Conservation (phyloP, 202 grass and related monocot genomes). For the Bolboschoenoplectus hybrid region DNA sequence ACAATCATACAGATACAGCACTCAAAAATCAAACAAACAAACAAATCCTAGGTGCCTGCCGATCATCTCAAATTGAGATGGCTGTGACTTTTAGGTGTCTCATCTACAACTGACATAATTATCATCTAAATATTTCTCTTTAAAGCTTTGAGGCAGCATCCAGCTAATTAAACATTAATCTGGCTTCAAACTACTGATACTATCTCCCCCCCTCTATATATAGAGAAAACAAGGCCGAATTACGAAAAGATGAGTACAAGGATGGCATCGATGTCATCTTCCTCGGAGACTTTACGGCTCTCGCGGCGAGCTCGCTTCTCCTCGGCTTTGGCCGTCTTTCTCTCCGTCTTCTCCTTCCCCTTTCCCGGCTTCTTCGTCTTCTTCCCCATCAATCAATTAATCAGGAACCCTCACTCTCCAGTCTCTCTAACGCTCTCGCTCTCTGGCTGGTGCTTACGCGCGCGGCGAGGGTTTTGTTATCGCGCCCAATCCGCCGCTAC, state of each 20-base stretch:
- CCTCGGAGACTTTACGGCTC: constrained; percentile 64
- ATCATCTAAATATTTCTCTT: background rate
- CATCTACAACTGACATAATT: background rate
- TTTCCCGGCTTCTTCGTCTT: constrained; percentile 91
- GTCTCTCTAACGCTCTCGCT: background rate
- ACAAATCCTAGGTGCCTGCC: background rate
- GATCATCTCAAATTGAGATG: background rate
- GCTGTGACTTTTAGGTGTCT: background rate
- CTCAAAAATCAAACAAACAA: background rate
- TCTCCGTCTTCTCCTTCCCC: constrained; percentile 97
- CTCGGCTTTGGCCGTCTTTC: constrained; percentile 81
- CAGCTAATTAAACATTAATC: background rate
- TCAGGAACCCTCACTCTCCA: background rate
- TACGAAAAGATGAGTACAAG: constrained; percentile 48
- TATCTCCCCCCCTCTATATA: background rate
- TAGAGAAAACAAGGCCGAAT: background rate
- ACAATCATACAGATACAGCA: background rate
- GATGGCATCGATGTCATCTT: constrained; percentile 94
- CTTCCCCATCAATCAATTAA: constrained; percentile 63
- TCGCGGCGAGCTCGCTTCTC: constrained; percentile 85
- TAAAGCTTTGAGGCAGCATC: background rate
- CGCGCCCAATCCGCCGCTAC: background rate
- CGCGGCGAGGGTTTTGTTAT: background rate
- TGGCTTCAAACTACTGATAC: background rate
- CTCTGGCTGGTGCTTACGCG: background rate